A percentile compares a stretch with the other conserved stretches of the same genome.
phyloP scores from a whole-genome alignment of 495 filamentous ascomycete genomes.

The Opeltia flavorubescens region DNA sequence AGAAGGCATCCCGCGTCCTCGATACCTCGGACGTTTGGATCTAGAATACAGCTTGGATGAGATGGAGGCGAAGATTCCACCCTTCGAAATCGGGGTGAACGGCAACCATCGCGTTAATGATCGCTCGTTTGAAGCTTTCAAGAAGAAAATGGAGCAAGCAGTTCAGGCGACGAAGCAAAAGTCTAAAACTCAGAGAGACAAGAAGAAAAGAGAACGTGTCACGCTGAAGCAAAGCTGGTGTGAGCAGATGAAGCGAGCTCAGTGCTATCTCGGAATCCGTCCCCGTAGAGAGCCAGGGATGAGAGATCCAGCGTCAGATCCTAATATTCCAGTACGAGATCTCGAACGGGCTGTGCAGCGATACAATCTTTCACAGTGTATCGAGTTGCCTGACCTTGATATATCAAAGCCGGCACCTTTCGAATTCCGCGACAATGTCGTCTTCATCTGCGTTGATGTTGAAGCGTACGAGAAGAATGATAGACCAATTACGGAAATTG shows the following conservation, averaged over 20 bases:
- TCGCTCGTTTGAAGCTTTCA: slow-evolving; percentile 29
- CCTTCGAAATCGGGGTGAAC: not conserved
- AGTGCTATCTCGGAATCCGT: slow-evolving; percentile 56
- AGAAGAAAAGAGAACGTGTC: slow-evolving; percentile 34
- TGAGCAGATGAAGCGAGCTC: slow-evolving; percentile 40
- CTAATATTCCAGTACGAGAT: not conserved
- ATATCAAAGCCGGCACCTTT: slow-evolving; percentile 24
- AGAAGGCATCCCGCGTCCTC: slow-evolving; percentile 42
- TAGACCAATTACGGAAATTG: slow-evolving; percentile 64
- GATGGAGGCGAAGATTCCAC: slow-evolving; percentile 23
- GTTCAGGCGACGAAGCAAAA: slow-evolving; percentile 29
- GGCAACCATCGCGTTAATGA: slow-evolving; percentile 13
- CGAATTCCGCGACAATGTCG: slow-evolving; percentile 36
- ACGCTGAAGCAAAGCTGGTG: slow-evolving; percentile 32
- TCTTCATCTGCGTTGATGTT: slow-evolving; percentile 70
- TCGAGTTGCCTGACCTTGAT: slow-evolving; percentile 21
- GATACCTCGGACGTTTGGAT: slow-evolving; percentile 44
- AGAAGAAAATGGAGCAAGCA: slow-evolving; percentile 30
- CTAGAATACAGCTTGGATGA: slow-evolving; percentile 20
- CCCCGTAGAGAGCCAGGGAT: slow-evolving; percentile 5
- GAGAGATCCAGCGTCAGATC: not conserved
- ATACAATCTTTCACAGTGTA: slow-evolving; percentile 6
- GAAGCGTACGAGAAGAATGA: slow-evolving; percentile 62
- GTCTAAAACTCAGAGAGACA: slow-evolving; percentile 31
- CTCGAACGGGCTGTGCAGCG: slow-evolving; percentile 10